These are phyloP conservation scores for Cryptococcus sp. DNA, from an alignment of 1,284 basidiomycete species.

Conservation along the genomic window DNA sequence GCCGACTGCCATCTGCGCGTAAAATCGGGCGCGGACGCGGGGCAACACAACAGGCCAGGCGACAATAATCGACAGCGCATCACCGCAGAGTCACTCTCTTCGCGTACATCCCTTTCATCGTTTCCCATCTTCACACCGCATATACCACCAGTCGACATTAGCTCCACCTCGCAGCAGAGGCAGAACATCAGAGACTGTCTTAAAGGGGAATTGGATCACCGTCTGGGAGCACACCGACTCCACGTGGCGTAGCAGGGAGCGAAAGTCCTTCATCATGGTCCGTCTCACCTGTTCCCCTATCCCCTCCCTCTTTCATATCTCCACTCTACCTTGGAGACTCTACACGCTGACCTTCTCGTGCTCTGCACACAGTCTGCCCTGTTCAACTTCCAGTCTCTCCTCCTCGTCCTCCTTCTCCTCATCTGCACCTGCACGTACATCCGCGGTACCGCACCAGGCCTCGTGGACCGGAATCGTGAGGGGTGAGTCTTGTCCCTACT, in stretches of 20 bases:
- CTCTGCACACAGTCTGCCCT: constrained; percentile 71
- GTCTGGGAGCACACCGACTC: too few relatives aligned
- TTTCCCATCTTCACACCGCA: background rate
- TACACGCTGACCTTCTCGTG: constrained; percentile 2
- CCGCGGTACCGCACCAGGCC: constrained; percentile 77
- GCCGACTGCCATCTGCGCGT: background rate
- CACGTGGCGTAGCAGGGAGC: too few relatives aligned
- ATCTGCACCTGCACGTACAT: constrained; percentile 98
- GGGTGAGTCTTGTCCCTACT: constrained; percentile 61
- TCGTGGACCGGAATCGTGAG: constrained; percentile 91
- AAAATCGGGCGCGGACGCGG: background rate
- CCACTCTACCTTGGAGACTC: background rate
- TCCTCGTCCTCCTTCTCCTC: constrained; percentile 86
- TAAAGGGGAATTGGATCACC: too few relatives aligned
- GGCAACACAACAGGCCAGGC: background rate
- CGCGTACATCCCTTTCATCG: background rate
- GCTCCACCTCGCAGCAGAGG: background rate
- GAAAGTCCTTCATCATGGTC: constrained; percentile 3
- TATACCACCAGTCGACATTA: background rate
- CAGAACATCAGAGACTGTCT: background rate
- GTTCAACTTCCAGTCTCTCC: constrained; percentile 95
- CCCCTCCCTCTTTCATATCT: background rate
- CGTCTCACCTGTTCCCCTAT: background rate
- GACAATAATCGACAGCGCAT: background rate
- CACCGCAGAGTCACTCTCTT: too few relatives aligned